A percentile compares a stretch with the other conserved stretches of the same genome.
These are phyloP conservation scores for Solanum megistacrolobum DNA, from an alignment of 257 asterid species.

Conservation along the genomic window DNA sequence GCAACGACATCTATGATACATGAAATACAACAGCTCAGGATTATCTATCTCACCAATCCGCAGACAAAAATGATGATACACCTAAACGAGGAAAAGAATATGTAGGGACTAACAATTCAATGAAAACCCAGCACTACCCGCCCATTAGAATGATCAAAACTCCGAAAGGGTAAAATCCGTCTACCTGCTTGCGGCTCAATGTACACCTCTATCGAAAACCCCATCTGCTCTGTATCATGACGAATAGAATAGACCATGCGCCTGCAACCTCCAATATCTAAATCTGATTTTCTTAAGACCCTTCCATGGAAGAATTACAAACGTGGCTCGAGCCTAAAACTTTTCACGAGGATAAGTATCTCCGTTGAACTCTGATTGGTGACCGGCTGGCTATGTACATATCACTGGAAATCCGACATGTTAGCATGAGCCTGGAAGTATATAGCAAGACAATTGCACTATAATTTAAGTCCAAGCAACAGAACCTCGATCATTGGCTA, in stretches of 20 bases:
- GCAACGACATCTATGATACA: constrained; percentile 45
- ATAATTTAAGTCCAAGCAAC: constrained; percentile 81
- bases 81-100: constrained; percentile 21
- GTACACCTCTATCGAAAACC: constrained; percentile 27
- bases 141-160: constrained; percentile 8
- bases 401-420: constrained; percentile 48
- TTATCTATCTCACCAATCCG: constrained; percentile 25
- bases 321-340: constrained; percentile 9
- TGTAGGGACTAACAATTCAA: constrained; percentile 6
- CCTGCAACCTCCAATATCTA: not conserved
- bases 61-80: constrained; percentile 29
- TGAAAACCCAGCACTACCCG: constrained; percentile 18
- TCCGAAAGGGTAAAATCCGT: constrained; percentile 8
- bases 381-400: constrained; percentile 58
- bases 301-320: constrained; percentile 5
- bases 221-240: constrained; percentile 13
- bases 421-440: constrained; percentile 41
- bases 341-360: constrained; percentile 13
- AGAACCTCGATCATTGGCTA: constrained; percentile 80
- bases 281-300: constrained; percentile 3
- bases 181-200: constrained; percentile 33
- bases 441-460: constrained; percentile 27
- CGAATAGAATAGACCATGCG: not conserved
- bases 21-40: constrained; percentile 3
- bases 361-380: constrained; percentile 13